These are phyloP conservation scores for Globisporangium yorkense DNA, from an alignment of 352 stramenopile species.

Conservation along the genomic window DNA sequence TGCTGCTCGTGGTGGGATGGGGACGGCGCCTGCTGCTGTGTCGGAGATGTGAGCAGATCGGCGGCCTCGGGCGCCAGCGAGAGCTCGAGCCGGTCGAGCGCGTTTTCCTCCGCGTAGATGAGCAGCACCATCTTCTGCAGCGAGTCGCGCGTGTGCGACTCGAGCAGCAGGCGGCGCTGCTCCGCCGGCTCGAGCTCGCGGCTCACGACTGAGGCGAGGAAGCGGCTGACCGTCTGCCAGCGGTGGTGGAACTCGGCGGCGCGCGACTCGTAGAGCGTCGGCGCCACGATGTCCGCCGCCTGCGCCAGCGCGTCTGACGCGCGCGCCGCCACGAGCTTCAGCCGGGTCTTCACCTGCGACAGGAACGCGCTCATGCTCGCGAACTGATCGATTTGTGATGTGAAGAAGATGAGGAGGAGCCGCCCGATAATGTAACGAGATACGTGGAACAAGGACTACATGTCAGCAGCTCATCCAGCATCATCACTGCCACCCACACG, in stretches of 20 bases:
- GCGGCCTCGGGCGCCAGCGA: constrained; percentile 23
- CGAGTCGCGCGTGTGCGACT: constrained; percentile 78
- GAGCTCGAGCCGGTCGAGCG: constrained; percentile 62
- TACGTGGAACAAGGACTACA: background rate
- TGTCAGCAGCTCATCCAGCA: background rate
- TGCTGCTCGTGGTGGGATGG: constrained; percentile 15
- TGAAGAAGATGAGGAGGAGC: no score
- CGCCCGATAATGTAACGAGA: no score
- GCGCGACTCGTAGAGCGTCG: constrained; percentile 77
- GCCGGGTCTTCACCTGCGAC: constrained; percentile 77
- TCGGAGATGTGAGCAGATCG: constrained; percentile 9
- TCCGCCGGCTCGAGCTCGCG: constrained; percentile 59
- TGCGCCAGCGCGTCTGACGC: constrained; percentile 69
- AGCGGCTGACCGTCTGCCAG: constrained; percentile 71
- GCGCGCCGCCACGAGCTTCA: constrained; percentile 67
- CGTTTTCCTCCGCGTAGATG: constrained; percentile 82
- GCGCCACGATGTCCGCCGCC: constrained; percentile 70
- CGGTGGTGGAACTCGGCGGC: constrained; percentile 83
- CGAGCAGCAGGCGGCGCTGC: constrained; percentile 69
- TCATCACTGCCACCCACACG: background rate
- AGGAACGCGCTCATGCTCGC: constrained; percentile 20
- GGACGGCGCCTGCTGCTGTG: constrained; percentile 12
- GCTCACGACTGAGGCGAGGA: constrained; percentile 64
- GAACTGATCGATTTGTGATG: no score
- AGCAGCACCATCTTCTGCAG: constrained; percentile 83